Evolutionary conservation across 2,329 filamentous ascomycete genomes (phyloP), one percentile per base, ranked within the genome.

Genomic region (Penicillium hordei): DNA sequence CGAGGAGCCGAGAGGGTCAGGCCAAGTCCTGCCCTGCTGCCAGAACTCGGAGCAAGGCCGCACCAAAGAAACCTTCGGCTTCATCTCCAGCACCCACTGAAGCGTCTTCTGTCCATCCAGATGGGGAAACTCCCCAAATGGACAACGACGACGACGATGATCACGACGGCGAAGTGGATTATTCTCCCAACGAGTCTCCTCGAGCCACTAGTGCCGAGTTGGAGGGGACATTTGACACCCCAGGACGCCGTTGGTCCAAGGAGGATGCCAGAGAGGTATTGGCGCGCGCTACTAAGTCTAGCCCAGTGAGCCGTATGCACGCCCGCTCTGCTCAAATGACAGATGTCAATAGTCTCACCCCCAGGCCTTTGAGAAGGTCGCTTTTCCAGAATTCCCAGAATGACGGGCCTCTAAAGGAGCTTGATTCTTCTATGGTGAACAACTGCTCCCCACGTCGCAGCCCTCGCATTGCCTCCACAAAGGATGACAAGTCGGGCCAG

Each of bases 231-330:
- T 79, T 60, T n/a, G 70, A 71, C 55, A 71, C 61, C 34, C 64
- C 66, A n/a, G 65, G 69, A 48, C 65, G 60, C 48, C 70, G 69
- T 52, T 75, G 73, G 72, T 65, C 74, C 49, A 71, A 76, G 40
- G 66, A 75, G 34, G 69, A 76, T 60, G 72, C 75, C 12, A 70
- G 77, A 40, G 78, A 79, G 51, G 80, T 79, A 9, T 72, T 84
- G 43, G 75, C 77, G 58, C 79, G 82, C 58, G 83, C 83, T 44
- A 82, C 86, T 31, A 83, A 86, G 64, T 87, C 85, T 5, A 88
- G 85, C 63, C 86, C 86, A 15, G 81, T 78, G 25, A 78, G 81
- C 23, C 78, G 82, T 57, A 70, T 77, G 55, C 79, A 79, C 57
- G 76, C 71, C 48, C 78, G 78, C 49, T 72, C 76, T 50, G 52